phyloP scores from a whole-genome alignment of 2,329 filamentous ascomycete species.

The Clarireedia sp. region DNA sequence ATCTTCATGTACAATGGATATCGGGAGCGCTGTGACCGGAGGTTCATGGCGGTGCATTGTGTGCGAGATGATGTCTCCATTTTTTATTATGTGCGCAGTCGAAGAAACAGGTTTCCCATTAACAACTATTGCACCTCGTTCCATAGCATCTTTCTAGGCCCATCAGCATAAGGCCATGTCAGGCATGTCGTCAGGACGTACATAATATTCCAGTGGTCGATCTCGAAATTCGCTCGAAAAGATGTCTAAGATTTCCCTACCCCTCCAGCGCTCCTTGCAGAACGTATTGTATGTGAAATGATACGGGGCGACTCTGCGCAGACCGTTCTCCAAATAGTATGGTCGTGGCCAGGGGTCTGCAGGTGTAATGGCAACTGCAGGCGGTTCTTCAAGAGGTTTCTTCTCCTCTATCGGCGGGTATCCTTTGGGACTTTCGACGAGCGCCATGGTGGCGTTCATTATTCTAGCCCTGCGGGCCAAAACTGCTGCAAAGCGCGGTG shows the following conservation, averaged over 20 bases:
- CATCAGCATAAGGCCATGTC: conserved; percentile 19
- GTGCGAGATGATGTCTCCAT: conserved; percentile 87
- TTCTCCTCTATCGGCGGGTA: conserved; percentile 29
- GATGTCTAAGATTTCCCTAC: conserved; percentile 71
- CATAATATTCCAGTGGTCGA: conserved; percentile 78
- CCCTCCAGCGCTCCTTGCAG: conserved; percentile 91
- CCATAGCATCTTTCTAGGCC: conserved; percentile 62
- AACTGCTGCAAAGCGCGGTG: conserved; percentile 42
- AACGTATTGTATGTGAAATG: conserved; percentile 91
- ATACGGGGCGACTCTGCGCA: conserved; percentile 80
- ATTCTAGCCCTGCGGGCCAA: conserved; percentile 40
- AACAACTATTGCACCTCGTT: conserved; percentile 68
- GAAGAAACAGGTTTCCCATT: conserved; percentile 62
- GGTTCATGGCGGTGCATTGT: conserved; percentile 94
- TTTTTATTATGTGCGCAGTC: conserved; percentile 65
- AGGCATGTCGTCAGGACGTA: conserved; percentile 32
- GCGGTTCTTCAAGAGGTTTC: conserved; percentile 35
- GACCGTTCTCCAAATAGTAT: conserved; percentile 75
- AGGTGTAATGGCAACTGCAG: conserved; percentile 43
- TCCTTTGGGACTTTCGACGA: conserved; percentile 26
- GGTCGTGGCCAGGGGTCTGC: conserved; percentile 53
- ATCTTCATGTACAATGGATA: conserved; percentile 83
- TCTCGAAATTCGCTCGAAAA: conserved; percentile 91
- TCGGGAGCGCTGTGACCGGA: conserved; percentile 72
- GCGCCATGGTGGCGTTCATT: conserved; percentile 36